These are phyloP conservation scores for Dactylellina sp. DNA, from an alignment of 2,329 filamentous ascomycete species.

Conservation along the genomic window DNA sequence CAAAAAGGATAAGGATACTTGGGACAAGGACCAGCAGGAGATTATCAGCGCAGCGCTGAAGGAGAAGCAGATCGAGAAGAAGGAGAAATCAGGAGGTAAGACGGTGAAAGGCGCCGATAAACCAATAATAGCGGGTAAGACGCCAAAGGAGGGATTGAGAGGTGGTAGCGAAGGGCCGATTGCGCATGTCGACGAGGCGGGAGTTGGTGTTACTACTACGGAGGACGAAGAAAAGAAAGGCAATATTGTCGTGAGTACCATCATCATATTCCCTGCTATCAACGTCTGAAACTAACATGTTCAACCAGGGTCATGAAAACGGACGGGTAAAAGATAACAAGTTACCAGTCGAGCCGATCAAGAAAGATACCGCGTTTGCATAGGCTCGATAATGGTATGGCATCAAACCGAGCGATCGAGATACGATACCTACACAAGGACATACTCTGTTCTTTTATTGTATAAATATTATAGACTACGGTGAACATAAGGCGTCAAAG, in stretches of 20 bases:
- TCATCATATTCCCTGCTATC: background rate
- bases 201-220: slow-evolving; percentile 50
- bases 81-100: slow-evolving; percentile 64
- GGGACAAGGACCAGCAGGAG: slow-evolving; percentile 88
- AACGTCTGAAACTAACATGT: background rate
- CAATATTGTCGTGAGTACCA: slow-evolving; percentile 45
- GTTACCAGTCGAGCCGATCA: slow-evolving; percentile 37
- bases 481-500: slow-evolving; percentile 42
- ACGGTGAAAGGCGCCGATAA: slow-evolving; percentile 47
- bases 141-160: slow-evolving; percentile 39
- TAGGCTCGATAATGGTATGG: background rate
- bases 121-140: slow-evolving; percentile 37
- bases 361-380: slow-evolving; percentile 32
- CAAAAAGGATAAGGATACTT: slow-evolving; percentile 73
- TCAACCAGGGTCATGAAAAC: slow-evolving; percentile 46
- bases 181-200: slow-evolving; percentile 58
- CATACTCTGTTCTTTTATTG: slow-evolving; percentile 15
- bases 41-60: slow-evolving; percentile 75
- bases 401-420: background rate
- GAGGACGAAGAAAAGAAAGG: slow-evolving; percentile 51
- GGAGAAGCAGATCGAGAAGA: slow-evolving; percentile 66
- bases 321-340: slow-evolving; percentile 52
- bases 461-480: slow-evolving; percentile 48
- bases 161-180: slow-evolving; percentile 58
- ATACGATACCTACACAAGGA: slow-evolving; percentile 24